These are phyloP conservation scores for Centrapalus pauciflorus DNA, from an alignment of 129 eudicot genomes.

Conservation along the genomic window DNA sequence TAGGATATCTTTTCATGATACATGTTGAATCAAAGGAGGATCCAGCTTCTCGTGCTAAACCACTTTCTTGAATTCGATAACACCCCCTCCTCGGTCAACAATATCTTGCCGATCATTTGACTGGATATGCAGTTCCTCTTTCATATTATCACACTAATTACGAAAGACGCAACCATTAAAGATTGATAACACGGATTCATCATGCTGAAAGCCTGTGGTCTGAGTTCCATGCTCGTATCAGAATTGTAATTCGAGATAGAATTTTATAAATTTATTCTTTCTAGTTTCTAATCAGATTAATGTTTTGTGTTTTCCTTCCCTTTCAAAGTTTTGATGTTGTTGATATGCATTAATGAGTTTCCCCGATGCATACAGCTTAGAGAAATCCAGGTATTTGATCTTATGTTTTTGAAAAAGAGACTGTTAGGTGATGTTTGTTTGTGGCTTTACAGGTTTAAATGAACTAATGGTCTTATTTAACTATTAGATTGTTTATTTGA, in stretches of 20 bases:
- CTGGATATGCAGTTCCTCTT: too few relatives aligned
- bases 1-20: constrained; percentile 84
- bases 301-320: not conserved
- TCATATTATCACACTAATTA: too few relatives aligned
- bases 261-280: not conserved
- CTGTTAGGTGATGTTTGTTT: too few relatives aligned
- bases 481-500: too few relatives aligned
- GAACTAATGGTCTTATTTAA: too few relatives aligned
- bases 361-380: not conserved
- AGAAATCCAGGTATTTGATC: not conserved
- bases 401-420: not conserved
- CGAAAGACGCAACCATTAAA: not conserved
- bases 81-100: too few relatives aligned
- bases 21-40: constrained; percentile 73
- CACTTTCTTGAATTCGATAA: constrained; percentile 40
- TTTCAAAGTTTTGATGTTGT: constrained; percentile 7
- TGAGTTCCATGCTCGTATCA: not conserved
- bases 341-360: not conserved
- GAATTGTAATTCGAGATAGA: constrained; percentile 16
- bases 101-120: too few relatives aligned
- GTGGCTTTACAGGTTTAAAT: too few relatives aligned
- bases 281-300: not conserved
- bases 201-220: not conserved
- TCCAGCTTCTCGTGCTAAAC: constrained; percentile 78
- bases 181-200: not conserved